Evolutionary conservation across 2,329 filamentous ascomycete genomes (phyloP).

Genomic region (Scedosporium boydii): DNA sequence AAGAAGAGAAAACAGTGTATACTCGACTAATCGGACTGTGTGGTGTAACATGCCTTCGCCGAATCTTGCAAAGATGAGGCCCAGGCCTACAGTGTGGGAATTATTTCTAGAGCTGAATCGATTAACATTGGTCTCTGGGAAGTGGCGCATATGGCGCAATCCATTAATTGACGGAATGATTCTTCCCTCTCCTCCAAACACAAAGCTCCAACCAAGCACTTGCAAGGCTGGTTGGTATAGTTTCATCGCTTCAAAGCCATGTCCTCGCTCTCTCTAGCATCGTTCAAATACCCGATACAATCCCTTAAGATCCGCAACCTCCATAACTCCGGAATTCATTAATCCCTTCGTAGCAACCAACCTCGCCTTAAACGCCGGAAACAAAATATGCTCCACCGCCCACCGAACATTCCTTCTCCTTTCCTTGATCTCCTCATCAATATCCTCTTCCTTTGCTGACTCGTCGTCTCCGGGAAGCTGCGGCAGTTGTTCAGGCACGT

Average conservation of each 20-base stretch:
- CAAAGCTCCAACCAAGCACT: too few relatives aligned
- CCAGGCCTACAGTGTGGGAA: neutral
- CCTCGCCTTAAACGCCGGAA: conserved; percentile 77
- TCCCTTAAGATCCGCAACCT: conserved; percentile 86
- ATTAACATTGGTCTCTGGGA: neutral
- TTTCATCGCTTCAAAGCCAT: too few relatives aligned
- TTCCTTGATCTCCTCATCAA: conserved; percentile 41
- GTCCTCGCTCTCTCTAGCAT: conserved; percentile 45
- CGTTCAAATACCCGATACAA: conserved; percentile 92
- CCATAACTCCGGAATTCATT: conserved; percentile 64
- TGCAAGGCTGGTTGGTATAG: too few relatives aligned
- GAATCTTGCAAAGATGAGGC: neutral
- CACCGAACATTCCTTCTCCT: conserved; percentile 62
- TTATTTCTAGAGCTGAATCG: neutral
- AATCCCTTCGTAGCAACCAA: conserved; percentile 73
- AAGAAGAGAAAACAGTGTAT: neutral
- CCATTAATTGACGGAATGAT: neutral
- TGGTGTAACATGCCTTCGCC: neutral
- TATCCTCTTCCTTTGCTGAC: conserved; percentile 23
- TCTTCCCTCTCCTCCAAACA: too few relatives aligned
- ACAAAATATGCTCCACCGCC: conserved; percentile 76
- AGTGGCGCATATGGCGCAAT: neutral
- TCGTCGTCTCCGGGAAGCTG: conserved; percentile 26
- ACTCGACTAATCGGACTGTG: neutral
- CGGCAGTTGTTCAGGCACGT: conserved; percentile 79